Conservation (phyloP, 75 land plant species). For the Pinus albicaulis region DNA sequence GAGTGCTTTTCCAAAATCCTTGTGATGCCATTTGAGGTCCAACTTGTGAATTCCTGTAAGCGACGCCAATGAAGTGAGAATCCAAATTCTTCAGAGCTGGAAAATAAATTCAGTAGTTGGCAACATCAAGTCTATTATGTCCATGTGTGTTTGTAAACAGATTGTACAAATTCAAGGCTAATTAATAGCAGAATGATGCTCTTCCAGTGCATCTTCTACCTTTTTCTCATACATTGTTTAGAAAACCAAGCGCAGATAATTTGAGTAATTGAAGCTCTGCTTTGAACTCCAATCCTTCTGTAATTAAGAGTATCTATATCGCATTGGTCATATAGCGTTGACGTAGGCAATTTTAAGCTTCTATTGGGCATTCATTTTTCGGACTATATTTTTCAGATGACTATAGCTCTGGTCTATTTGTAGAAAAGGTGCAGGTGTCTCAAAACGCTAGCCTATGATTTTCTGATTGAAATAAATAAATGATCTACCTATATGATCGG, state of each 20-base stretch:
- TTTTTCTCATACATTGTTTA: not conserved
- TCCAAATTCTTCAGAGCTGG: not conserved
- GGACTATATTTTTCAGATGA: not conserved
- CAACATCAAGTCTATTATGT: not conserved
- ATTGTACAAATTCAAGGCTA: not conserved
- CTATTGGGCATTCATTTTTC: not conserved
- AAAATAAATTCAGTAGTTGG: not conserved
- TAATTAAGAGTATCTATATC: too few species aligned
- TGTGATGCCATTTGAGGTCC: constrained; percentile 8
- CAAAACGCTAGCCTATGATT: not conserved
- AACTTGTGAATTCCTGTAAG: constrained; percentile 9
- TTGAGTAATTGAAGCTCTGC: not conserved
- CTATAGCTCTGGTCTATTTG: not conserved
- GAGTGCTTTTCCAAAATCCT: not conserved
- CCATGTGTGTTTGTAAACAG: not conserved
- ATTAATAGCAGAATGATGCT: not conserved
- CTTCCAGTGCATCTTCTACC: too few species aligned
- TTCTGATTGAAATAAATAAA: not conserved
- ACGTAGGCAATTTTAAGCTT: not conserved
- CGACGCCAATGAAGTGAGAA: not conserved
- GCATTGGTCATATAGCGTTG: not conserved
- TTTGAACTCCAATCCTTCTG: not conserved
- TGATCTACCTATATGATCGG: not conserved
- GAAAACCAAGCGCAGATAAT: not conserved
- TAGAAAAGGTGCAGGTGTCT: not conserved